These are phyloP conservation scores for Saccharomycopsis lassenensis DNA, from an alignment of 805 yeast genomes.

Conservation along the genomic window DNA sequence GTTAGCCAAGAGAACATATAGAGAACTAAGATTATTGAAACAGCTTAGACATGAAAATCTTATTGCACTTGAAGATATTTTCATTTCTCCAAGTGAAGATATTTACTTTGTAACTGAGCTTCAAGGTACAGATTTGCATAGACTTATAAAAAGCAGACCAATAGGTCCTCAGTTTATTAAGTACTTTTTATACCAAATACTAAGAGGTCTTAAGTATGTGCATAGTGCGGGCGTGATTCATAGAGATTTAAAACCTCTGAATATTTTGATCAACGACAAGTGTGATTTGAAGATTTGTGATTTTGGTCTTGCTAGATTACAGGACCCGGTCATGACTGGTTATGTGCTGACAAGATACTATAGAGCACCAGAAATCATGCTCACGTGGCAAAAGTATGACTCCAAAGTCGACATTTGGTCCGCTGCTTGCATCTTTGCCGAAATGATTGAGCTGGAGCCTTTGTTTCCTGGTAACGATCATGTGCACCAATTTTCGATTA, in stretches of 20 bases:
- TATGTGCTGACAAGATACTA: constrained; percentile 93
- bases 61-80: constrained; percentile 86
- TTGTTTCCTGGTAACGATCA: constrained; percentile 97
- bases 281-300: constrained; percentile 89
- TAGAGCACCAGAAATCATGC: constrained; percentile 97
- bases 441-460: constrained; percentile 96
- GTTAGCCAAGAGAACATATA: constrained; percentile 89
- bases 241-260: constrained; percentile 78
- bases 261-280: constrained; percentile 77
- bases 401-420: constrained; percentile 97
- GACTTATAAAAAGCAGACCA: constrained; percentile 85
- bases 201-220: constrained; percentile 80
- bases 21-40: constrained; percentile 88
- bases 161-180: constrained; percentile 93
- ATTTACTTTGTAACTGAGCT: constrained; percentile 93
- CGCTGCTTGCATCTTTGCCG: constrained; percentile 94
- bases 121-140: constrained; percentile 93
- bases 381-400: constrained; percentile 97
- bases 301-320: constrained; percentile 91
- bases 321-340: constrained; percentile 99
- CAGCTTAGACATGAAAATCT: constrained; percentile 92
- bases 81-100: constrained; percentile 89
- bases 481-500: constrained; percentile 94
- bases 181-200: constrained; percentile 89
- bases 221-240: constrained; percentile 91